Evolutionary conservation across 2,329 filamentous ascomycete genomes (phyloP).

Genomic region (Penicillium sp.): DNA sequence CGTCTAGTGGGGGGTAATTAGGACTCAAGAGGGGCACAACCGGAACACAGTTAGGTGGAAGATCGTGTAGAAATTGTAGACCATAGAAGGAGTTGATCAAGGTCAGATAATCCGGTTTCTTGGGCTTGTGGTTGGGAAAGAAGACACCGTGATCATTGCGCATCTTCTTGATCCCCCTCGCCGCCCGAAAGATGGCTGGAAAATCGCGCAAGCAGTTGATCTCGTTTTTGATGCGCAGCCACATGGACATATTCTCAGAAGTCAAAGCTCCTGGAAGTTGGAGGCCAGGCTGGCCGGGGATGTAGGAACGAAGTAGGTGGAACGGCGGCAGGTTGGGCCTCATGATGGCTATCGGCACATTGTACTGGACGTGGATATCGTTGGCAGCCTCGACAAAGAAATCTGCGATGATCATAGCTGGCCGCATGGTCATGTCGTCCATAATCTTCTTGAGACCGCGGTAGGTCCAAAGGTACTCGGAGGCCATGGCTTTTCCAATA

Average conservation of each 20-base stretch:
- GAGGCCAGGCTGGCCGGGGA: constrained; percentile 43
- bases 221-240: constrained; percentile 37
- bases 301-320: constrained; percentile 39
- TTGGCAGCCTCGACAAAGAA: constrained; percentile 44
- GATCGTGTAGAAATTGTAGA: constrained; percentile 41
- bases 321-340: constrained; percentile 44
- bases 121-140: constrained; percentile 5
- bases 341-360: constrained; percentile 39
- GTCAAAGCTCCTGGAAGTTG: constrained; percentile 38
- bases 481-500: not conserved
- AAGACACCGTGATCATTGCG: not conserved
- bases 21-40: not conserved
- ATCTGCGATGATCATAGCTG: constrained; percentile 41
- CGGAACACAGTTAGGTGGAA: constrained; percentile 37
- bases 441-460: not conserved
- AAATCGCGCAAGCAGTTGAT: constrained; percentile 31
- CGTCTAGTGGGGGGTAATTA: not conserved
- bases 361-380: constrained; percentile 40
- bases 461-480: not conserved
- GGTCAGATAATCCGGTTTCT: constrained; percentile 42
- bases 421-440: too few species aligned
- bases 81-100: constrained; percentile 47
- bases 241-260: constrained; percentile 40
- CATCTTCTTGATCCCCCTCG: constrained; percentile 4
- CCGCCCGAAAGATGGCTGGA: constrained; percentile 28